Evolutionary conservation across 352 stramenopile genomes (phyloP), one percentile per base, ranked within the genome.

Genomic region (Globisporangium cylindrosporum): DNA sequence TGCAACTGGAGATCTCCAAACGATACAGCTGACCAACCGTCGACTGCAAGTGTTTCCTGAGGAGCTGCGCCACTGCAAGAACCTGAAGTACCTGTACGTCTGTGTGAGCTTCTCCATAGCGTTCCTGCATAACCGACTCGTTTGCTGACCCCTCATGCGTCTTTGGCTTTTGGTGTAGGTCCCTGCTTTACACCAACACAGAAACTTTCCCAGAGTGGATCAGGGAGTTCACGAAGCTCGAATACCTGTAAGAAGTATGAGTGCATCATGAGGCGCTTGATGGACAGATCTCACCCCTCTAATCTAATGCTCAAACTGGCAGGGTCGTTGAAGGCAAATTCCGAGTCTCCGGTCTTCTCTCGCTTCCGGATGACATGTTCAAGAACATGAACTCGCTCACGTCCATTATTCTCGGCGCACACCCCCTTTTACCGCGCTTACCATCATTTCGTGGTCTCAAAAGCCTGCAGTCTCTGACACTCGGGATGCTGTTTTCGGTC

Each of bases 161-260:
- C 1, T 15, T 48, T 18, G 41, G 15, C 14, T 48, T 48, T 48
- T n/a, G 41, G 41, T 27, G 4, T 43, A 86, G 76, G 4, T 76
- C 76, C 0, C 61, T 86, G 18, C 66, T 73, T 4, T 84, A 86
- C 25, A 76, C 76, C 0, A 66, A 80, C 55, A 84, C 71, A 0
- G 27, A 76, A 22, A 71, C 65, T 2, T 25, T 86, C 8, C 74
- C 78, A 4, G 49, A 29, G 2, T 84, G 76, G 78, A 64, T 74
- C 38, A 77, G 71, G 27, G 59, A 76, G 34, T 73, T 76, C 41
- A 70, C 67, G 0, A 64, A 75, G 5, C 73, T 86, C 9, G 74
- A 84, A 51, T 82, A 73, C 25, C 18, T 86, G 62, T 60, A 60
- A 29, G 62, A 48, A 48, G 18, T 48, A 48, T 48, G 41, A 48